Evolutionary conservation across 139 green algal species (phyloP), one percentile per base, ranked within the genome.

Genomic region (Chlorella sorokiniana): DNA sequence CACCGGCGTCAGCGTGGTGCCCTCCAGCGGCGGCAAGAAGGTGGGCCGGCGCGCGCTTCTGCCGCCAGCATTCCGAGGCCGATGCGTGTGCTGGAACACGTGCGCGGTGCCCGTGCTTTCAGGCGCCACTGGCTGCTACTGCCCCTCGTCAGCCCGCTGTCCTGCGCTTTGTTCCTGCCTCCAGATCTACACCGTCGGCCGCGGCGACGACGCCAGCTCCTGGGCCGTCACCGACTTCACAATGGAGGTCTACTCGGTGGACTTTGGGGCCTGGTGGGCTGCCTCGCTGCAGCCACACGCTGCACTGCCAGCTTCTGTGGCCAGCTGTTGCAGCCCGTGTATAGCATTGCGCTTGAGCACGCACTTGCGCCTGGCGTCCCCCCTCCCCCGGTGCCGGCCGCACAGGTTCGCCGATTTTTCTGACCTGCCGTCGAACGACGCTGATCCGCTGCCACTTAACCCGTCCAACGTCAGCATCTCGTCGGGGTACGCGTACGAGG

Each of bases 371-470:
- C 5, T 27, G 33, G n/a, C 37, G 42, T 40, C 64, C n/a, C 20
- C 20, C 20, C 33, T 8, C 33, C 31, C 1, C 16, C 64, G 5
- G 29, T 31, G 16, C 7, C 31, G 4, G 20, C 35, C 1, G 64
- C 37, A 16, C 33, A 7, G 52, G 73, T 80, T 68, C 37, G 52
- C 44, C 25, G 56, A 35, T 5, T 80, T 38, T 14, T 51, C 44
- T 35, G 52, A 69, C 25, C 27, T 80, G 6, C 38, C 52, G 35
- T n/a, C 10, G 20, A 20, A 52, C 27, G 22, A 33, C 0, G 73
- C 52, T 22, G 73, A 69, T 23, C 73, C 70, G 14, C 63, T 77
- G 70, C 70, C 70, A 6, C 70, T 77, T 14, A 44, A 31, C 14
- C 37, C 33, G 16, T 2, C 20, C 9, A 42, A 42, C 18, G 22